These are phyloP conservation scores for Incumbomyces lentus DNA, from an alignment of 2,329 filamentous ascomycete species.

Conservation along the genomic window DNA sequence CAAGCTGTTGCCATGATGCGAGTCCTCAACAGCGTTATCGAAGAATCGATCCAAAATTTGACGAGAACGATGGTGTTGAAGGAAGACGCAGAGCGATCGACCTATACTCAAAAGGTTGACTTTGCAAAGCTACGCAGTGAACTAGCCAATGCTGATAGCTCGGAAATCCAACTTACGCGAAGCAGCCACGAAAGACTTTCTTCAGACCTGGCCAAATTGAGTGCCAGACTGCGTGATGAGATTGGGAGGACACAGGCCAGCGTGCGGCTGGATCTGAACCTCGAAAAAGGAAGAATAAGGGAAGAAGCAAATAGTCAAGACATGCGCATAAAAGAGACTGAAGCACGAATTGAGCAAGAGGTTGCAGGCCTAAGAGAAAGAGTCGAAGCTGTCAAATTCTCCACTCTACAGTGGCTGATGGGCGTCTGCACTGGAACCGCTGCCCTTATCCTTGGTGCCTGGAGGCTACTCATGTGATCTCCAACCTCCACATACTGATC, in stretches of 20 bases:
- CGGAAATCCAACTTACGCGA: constrained; percentile 78
- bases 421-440: constrained; percentile 58
- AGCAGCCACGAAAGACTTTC: constrained; percentile 84
- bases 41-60: constrained; percentile 95
- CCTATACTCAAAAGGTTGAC: constrained; percentile 81
- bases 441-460: constrained; percentile 56
- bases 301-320: constrained; percentile 96
- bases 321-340: constrained; percentile 96
- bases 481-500: neutral
- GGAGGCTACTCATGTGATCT: constrained; percentile 52
- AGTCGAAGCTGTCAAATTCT: constrained; percentile 95
- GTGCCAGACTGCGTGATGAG: constrained; percentile 79
- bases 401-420: constrained; percentile 96
- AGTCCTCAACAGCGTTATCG: constrained; percentile 89
- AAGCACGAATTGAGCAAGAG: constrained; percentile 97
- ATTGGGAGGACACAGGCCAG: constrained; percentile 89
- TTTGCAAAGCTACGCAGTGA: constrained; percentile 95
- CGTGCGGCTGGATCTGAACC: constrained; percentile 81
- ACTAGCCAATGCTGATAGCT: constrained; percentile 81
- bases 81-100: constrained; percentile 54
- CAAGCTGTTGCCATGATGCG: constrained; percentile 98
- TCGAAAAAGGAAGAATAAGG: constrained; percentile 91
- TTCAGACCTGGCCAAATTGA: constrained; percentile 90
- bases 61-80: constrained; percentile 96
- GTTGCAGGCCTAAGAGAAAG: constrained; percentile 82